A percentile compares a stretch with the other conserved stretches of the same genome.
Conservation (phyloP, 495 filamentous ascomycete genomes). For the Penicillium argentinense region DNA sequence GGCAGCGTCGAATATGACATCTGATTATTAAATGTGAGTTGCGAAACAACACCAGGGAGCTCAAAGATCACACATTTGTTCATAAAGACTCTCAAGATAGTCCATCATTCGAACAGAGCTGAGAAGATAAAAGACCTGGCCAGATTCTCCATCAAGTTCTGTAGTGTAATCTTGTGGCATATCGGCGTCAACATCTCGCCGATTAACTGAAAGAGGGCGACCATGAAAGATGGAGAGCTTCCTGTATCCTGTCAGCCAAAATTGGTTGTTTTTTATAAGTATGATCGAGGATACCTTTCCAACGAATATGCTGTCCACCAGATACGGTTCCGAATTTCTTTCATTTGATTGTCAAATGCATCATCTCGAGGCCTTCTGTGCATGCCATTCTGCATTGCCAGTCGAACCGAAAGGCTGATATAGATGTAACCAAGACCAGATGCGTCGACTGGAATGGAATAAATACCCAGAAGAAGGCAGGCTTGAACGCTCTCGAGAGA, state of each 20-base stretch:
- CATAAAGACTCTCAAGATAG: no score
- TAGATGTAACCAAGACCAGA: slow-evolving; percentile 41
- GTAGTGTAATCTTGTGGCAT: no score
- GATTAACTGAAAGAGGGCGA: slow-evolving; percentile 32
- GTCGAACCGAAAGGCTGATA: slow-evolving; percentile 31
- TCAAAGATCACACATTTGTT: no score
- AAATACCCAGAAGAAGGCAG: slow-evolving; percentile 35
- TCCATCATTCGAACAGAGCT: no score
- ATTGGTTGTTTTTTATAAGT: background rate
- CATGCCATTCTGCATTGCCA: slow-evolving; percentile 47
- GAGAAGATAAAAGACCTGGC: no score
- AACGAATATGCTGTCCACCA: slow-evolving; percentile 42
- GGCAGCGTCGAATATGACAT: no score
- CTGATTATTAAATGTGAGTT: no score
- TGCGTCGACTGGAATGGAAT: slow-evolving; percentile 38
- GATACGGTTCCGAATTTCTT: slow-evolving; percentile 38
- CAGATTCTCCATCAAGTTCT: no score
- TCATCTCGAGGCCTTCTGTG: slow-evolving; percentile 32
- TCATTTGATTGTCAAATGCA: slow-evolving; percentile 23
- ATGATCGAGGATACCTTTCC: slow-evolving; percentile 25
- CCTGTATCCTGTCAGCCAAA: slow-evolving; percentile 7
- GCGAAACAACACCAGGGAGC: no score
- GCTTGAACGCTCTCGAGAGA: slow-evolving; percentile 44
- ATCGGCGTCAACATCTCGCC: slow-evolving; percentile 33
- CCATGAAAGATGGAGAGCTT: slow-evolving; percentile 36